Evolutionary conservation across 2,329 filamentous ascomycete genomes (phyloP), one percentile per base, ranked within the genome.

Genomic region (Talaromyces sp.): DNA sequence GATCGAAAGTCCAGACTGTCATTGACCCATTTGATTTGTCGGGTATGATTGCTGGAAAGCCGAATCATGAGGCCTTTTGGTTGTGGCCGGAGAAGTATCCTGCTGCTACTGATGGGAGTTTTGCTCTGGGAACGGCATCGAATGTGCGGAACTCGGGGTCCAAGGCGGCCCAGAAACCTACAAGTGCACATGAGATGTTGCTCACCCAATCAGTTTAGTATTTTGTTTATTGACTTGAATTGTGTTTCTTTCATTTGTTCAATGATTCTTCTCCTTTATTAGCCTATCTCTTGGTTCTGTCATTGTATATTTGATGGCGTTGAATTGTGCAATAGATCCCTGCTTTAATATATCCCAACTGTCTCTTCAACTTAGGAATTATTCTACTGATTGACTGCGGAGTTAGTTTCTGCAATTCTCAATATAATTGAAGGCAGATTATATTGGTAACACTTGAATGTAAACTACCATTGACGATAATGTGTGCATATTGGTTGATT

Each of bases 41-140:
- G 9, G 72, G 73, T 16, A 62, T 67, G 39, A 47, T 74, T 0
- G 70, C 70, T 22, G 73, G 73, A 0, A 47, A 70, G 10, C 66
- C 68, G 19, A 70, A 70, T 31, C 70, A 76, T 67, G 72, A 76
- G 16, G 64, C 66, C 39, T 76, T 71, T 61, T 76, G 74, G 74
- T 27, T 73, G 31, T 64, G 67, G 13, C 65, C 70, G 3, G 67
- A 71, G 9, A 65, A 70, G n/a, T 76, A 70, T 70, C 68, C 70
- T n/a, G 64, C 69, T n/a, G 71, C 69, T 31, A 39, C 63, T 8
- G 72, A 71, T 63, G 73, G 73, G 4, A 74, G 72, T 60, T 73
- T 73, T 68, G 72, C 69, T 5, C 63, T 62, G 14, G 68, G 69
- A 6, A 69, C 70, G 14, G 69, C 70, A 4, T 71, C 71, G 1